These are phyloP conservation scores for Backusella tuberculispora DNA, from an alignment of 192 early-diverging fungal species.

Conservation along the genomic window DNA sequence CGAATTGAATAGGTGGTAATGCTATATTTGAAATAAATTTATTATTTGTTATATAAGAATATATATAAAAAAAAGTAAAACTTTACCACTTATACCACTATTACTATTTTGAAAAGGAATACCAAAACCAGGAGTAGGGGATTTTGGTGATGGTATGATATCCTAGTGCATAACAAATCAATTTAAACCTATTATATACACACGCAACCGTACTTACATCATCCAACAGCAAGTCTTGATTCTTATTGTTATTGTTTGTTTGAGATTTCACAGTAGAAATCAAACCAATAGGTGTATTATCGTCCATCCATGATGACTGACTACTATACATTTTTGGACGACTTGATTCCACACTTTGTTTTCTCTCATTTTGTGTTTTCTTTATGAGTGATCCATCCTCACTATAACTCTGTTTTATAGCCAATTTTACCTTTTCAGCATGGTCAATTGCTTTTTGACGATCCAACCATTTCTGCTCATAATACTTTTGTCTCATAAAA, in stretches of 20 bases:
- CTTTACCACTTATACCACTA: neutral
- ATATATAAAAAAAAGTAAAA: neutral
- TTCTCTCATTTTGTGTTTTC: neutral
- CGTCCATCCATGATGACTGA: slow-evolving; percentile 18
- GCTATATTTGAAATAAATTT: neutral
- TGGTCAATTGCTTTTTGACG: slow-evolving; percentile 6
- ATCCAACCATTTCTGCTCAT: slow-evolving; percentile 40
- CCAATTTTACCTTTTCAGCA: slow-evolving; percentile 9
- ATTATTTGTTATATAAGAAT: neutral
- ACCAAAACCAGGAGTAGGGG: neutral
- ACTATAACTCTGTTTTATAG: slow-evolving; percentile 19
- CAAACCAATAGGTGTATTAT: slow-evolving; percentile 25
- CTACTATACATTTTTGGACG: neutral
- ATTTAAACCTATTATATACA: neutral
- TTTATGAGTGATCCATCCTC: slow-evolving; percentile 8
- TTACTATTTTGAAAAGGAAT: neutral
- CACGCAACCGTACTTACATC: neutral
- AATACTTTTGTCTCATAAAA: slow-evolving; percentile 47
- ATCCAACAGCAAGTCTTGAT: slow-evolving; percentile 11
- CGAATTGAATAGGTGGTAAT: slow-evolving; percentile 6
- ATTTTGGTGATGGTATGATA: slow-evolving; percentile 12
- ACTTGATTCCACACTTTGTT: neutral
- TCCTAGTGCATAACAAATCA: neutral
- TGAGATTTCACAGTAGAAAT: slow-evolving; percentile 7
- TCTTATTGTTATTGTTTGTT: neutral